Percentiles rank a stretch among this genome's conserved stretches.
These are phyloP conservation scores for Vitis hybrid DNA, from an alignment of 177 flowering plant species.

Conservation along the genomic window DNA sequence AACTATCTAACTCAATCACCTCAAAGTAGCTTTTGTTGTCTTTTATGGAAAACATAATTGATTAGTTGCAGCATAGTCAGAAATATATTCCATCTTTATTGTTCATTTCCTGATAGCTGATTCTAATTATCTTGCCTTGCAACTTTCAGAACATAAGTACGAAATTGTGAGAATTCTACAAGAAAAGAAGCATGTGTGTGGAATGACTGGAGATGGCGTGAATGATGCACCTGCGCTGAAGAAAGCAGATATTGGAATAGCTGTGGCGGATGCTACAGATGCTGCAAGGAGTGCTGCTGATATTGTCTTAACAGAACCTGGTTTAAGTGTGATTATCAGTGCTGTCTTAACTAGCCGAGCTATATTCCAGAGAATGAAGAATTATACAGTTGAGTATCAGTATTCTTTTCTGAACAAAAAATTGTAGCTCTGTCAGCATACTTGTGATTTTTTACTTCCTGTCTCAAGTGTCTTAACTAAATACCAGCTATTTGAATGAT, in stretches of 20 bases:
- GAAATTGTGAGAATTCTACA: constrained; percentile 86
- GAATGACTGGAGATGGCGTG: constrained; percentile 96
- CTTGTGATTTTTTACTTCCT: no score
- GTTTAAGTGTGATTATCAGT: constrained; percentile 80
- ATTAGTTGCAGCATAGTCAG: neutral
- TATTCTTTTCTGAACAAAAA: constrained; percentile 11
- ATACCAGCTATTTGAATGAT: no score
- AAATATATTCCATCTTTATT: neutral
- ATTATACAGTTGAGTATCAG: constrained; percentile 62
- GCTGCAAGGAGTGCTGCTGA: constrained; percentile 91
- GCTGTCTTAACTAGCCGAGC: constrained; percentile 88
- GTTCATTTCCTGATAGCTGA: neutral
- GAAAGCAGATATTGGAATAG: constrained; percentile 91
- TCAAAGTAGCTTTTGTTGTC: neutral
- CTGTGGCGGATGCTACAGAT: constrained; percentile 86
- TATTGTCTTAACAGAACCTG: constrained; percentile 84
- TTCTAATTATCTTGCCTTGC: neutral
- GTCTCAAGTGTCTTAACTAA: no score
- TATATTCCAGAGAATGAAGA: constrained; percentile 90
- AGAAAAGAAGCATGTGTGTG: constrained; percentile 81
- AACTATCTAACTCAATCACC: neutral
- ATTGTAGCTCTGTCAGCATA: neutral
- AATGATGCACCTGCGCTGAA: constrained; percentile 92
- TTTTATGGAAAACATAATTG: neutral
- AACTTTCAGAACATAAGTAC: constrained; percentile 73